phyloP scores from a whole-genome alignment of 140 eudicot species.

The Cichorium intybus region DNA sequence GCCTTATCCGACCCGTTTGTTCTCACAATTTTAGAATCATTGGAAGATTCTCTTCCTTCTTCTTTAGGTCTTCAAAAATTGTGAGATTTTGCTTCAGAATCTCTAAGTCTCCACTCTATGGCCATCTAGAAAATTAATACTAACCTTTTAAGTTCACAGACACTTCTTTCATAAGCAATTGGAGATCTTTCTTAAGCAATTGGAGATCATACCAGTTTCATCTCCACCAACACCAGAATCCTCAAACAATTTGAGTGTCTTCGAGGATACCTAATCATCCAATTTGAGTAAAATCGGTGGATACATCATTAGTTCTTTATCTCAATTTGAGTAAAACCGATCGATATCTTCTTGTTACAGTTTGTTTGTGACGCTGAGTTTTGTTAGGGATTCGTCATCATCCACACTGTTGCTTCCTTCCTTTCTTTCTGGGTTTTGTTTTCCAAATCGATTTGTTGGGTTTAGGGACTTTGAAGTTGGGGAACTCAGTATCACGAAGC shows the following conservation, averaged over 20 bases:
- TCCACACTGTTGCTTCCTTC: no score
- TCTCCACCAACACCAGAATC: constrained; percentile 23
- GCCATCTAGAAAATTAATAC: constrained; percentile 78
- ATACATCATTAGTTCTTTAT: constrained; percentile 48
- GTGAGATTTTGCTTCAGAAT: constrained; percentile 54
- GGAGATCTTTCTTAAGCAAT: no score
- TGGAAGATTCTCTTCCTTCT: constrained; percentile 64
- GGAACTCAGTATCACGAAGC: no score
- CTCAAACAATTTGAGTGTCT: constrained; percentile 19
- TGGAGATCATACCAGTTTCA: constrained; percentile 53
- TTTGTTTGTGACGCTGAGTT: no score
- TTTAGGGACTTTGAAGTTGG: no score
- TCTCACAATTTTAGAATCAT: constrained; percentile 81
- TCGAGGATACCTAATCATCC: constrained; percentile 41
- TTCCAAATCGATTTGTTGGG: no score
- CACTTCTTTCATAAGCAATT: constrained; percentile 69
- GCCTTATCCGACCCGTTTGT: constrained; percentile 82
- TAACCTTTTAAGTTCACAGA: constrained; percentile 84
- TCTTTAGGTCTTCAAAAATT: constrained; percentile 60
- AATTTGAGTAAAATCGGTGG: constrained; percentile 70
- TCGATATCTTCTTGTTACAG: no score
- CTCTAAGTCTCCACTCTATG: constrained; percentile 69
- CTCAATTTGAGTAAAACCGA: no score
- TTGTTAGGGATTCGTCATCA: no score
- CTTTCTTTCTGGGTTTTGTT: no score